phyloP scores from a whole-genome alignment of 2,329 filamentous ascomycete genomes.

The Ophiostoma piceae region DNA sequence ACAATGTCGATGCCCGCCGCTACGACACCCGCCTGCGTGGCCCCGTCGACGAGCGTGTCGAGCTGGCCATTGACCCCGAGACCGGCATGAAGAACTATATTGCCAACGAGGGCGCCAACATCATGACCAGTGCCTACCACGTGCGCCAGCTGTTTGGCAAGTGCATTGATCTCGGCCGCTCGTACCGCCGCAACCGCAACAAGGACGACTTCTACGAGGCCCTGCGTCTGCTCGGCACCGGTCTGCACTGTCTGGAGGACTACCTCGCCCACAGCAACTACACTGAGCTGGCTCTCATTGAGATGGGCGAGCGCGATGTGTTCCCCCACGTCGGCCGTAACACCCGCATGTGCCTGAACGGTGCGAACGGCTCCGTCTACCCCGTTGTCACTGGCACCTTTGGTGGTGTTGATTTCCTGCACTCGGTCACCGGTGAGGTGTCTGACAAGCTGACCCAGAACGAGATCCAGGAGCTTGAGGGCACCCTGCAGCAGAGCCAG shows the following conservation, averaged over 20 bases:
- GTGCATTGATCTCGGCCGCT: conserved; percentile 74
- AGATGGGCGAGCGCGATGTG: conserved; percentile 71
- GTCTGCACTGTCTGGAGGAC: conserved; percentile 83
- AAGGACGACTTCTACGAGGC: conserved; percentile 82
- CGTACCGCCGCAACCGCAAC: conserved; percentile 60
- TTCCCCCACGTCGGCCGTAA: conserved; percentile 81
- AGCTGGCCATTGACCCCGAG: conserved; percentile 70
- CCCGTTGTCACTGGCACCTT: conserved; percentile 88
- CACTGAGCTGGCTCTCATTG: conserved; percentile 78
- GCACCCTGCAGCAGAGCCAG: conserved; percentile 63
- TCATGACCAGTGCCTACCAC: conserved; percentile 75
- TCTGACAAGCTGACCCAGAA: conserved; percentile 88
- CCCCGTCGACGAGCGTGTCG: conserved; percentile 70
- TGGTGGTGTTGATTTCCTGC: conserved; percentile 88
- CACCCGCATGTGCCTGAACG: conserved; percentile 65
- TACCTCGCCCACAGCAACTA: conserved; percentile 95
- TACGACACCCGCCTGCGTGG: conserved; percentile 78
- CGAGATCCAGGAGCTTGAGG: conserved; percentile 82
- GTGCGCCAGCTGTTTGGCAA: conserved; percentile 67
- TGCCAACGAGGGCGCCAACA: conserved; percentile 70
- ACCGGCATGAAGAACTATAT: conserved; percentile 92
- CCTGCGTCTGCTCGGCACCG: conserved; percentile 78
- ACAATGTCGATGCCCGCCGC: conserved; percentile 76
- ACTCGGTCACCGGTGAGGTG: conserved; percentile 74
- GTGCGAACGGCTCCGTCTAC: conserved; percentile 62